A percentile compares a stretch with the other conserved stretches of the same genome.
Evolutionary conservation across 306 rosid species (phyloP).

Genomic region (Gleditsia sinensis): DNA sequence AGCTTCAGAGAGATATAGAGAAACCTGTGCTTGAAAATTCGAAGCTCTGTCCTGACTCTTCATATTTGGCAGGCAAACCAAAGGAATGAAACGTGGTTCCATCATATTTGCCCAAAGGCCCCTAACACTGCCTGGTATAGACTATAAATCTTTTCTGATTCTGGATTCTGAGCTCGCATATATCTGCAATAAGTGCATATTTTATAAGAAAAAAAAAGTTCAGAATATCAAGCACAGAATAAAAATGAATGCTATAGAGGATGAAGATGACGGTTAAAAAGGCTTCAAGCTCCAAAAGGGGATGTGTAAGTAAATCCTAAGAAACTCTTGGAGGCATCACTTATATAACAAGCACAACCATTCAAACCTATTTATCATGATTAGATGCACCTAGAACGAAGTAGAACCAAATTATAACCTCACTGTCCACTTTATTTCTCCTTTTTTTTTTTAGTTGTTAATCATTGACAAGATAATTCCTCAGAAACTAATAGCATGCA

Average conservation of each 20-base stretch:
- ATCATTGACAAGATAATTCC: background rate
- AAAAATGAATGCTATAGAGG: background rate
- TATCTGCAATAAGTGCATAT: conserved; percentile 8
- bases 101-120: conserved; percentile 14
- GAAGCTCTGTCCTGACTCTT: background rate
- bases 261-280: background rate
- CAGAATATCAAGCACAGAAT: background rate
- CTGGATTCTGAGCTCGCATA: background rate
- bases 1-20: background rate
- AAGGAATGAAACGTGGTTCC: conserved; percentile 7
- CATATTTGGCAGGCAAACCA: conserved; percentile 10
- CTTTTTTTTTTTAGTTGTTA: too few species aligned
- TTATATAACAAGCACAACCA: background rate
- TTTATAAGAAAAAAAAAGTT: background rate
- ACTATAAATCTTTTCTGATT: background rate
- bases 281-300: background rate
- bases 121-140: background rate
- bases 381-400: background rate
- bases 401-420: background rate
- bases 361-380: background rate
- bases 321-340: background rate
- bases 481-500: background rate
- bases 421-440: too few species aligned
- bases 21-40: conserved; percentile 14
- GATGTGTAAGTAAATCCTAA: background rate